Base-by-base conservation (phyloP, 345 rosid genomes). In the Corymbia maculata region DNA sequence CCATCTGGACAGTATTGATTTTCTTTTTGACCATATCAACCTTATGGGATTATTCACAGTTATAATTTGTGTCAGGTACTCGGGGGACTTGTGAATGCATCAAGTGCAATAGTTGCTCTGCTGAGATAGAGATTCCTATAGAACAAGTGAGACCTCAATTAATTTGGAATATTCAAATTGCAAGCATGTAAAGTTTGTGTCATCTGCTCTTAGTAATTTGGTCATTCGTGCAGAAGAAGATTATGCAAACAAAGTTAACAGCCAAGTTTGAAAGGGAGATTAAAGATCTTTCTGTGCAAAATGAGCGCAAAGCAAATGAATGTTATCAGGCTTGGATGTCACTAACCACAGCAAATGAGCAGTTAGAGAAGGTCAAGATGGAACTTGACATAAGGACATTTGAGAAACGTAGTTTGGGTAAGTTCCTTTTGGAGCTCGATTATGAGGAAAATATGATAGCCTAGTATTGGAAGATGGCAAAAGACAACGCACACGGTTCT, bases 281-380 rank as follows among this genome's bases (percentile, higher is more conserved):
- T 89, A 91, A 94, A 89, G 97, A 97, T 89, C 99, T 98, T 89
- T 91, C 93, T 61, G 52, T 88, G 87, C 94, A 90, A 88, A 96
- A 94, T 87, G 95, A 95, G 89, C 96, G 86, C 52, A 97, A 97
- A 95, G 88, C 97, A 61, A 93, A 96, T 91, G 99, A 98, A 93
- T 98, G 99, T 89, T 97, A 95, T 86, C 97, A 98, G 91, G 99
- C 99, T 8, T 98, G 99, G 99, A 97, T 96, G 98, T 96, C 99
- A 85, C 90, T 98, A 88, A 91, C 97, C 89, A 92, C 97, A 49
- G 94, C 98, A 86, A 95, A 92, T 92, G 97, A 95, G 91, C 94
- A 93, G 91, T 94, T 98, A 92, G 96, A 94, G 94, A 95, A 94
- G 92, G 96, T 95, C 88, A 92, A 93, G 90, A 96, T 97, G 98